Conservation (phyloP, 2,329 filamentous ascomycete genomes). For the Lachnellula suecica region DNA sequence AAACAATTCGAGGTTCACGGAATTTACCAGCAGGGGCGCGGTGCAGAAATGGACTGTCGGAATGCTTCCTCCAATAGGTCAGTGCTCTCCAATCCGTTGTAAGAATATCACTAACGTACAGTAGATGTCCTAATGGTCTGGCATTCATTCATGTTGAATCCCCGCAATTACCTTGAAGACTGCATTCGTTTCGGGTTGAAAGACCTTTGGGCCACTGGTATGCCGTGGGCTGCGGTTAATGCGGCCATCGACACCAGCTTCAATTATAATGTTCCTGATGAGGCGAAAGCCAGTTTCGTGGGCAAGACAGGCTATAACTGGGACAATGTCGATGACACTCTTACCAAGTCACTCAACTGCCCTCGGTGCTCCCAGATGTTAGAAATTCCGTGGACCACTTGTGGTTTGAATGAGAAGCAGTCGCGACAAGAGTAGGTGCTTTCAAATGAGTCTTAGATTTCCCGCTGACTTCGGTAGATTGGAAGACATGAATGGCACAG, state of each 20-base stretch:
- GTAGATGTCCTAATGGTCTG: slow-evolving; percentile 75
- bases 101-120: neutral
- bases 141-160: slow-evolving; percentile 79
- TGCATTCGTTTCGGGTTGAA: slow-evolving; percentile 57
- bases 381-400: slow-evolving; percentile 60
- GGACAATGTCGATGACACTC: slow-evolving; percentile 56
- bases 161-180: slow-evolving; percentile 72
- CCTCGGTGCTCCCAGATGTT: slow-evolving; percentile 48
- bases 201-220: slow-evolving; percentile 57
- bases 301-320: slow-evolving; percentile 50
- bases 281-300: slow-evolving; percentile 47
- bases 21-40: slow-evolving; percentile 17
- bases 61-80: slow-evolving; percentile 60
- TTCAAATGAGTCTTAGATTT: slow-evolving; percentile 6
- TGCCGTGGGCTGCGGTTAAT: slow-evolving; percentile 66
- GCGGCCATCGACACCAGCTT: slow-evolving; percentile 58
- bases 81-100: slow-evolving; percentile 19
- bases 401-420: slow-evolving; percentile 36
- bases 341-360: slow-evolving; percentile 51
- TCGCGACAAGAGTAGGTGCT: slow-evolving; percentile 33
- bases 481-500: slow-evolving; percentile 42
- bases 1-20: slow-evolving; percentile 5
- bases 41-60: slow-evolving; percentile 37
- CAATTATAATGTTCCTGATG: slow-evolving; percentile 49
- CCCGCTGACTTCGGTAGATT: slow-evolving; percentile 30